These are phyloP conservation scores for Eucalyptus cloeziana DNA, from an alignment of 345 rosid genomes.

Conservation along the genomic window DNA sequence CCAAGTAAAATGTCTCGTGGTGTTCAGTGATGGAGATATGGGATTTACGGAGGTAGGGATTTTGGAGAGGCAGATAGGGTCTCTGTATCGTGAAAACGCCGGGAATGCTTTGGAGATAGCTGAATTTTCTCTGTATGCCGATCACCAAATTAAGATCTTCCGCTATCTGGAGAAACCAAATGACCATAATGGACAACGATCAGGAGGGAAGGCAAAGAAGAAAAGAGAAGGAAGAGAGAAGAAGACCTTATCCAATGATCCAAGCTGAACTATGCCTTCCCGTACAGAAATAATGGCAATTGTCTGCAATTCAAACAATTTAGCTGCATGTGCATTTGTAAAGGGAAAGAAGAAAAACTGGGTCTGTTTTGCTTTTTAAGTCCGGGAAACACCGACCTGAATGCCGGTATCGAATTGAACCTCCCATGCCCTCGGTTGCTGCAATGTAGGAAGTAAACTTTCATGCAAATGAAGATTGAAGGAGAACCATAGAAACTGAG, in stretches of 20 bases:
- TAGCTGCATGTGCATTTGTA: background rate
- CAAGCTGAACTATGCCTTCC: constrained; percentile 70
- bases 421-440: constrained; percentile 74
- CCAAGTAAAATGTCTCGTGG: constrained; percentile 9
- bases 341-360: background rate
- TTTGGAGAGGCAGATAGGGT: constrained; percentile 34
- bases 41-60: constrained; percentile 28
- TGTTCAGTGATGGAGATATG: constrained; percentile 2
- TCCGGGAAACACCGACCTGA: constrained; percentile 23
- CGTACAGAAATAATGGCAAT: constrained; percentile 61
- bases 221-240: background rate
- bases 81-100: constrained; percentile 51
- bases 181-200: background rate
- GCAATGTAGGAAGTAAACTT: background rate
- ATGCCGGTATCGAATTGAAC: constrained; percentile 60
- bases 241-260: constrained; percentile 54
- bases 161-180: constrained; percentile 12
- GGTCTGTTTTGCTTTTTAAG: background rate
- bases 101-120: constrained; percentile 61
- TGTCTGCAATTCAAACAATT: constrained; percentile 30
- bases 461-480: background rate
- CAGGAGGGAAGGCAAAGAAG: background rate
- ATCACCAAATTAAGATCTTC: constrained; percentile 65
- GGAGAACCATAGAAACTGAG: background rate
- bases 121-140: constrained; percentile 51